Percentiles rank a stretch among this genome's conserved stretches.
These are phyloP conservation scores for Penicillium polonicum DNA, from an alignment of 2,329 filamentous ascomycete species.

Conservation along the genomic window DNA sequence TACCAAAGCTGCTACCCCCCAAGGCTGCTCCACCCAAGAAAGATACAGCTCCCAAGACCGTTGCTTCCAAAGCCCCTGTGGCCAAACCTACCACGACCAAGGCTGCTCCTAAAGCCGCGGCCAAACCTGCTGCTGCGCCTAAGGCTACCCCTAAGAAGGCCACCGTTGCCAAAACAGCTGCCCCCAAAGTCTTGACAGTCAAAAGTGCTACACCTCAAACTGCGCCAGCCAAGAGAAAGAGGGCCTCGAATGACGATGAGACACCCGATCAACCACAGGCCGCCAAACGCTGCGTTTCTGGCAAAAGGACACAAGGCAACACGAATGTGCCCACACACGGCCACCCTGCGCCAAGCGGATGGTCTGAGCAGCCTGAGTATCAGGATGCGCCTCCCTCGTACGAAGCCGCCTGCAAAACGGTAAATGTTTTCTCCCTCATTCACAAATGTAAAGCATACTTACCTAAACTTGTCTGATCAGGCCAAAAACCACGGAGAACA, in stretches of 20 bases:
- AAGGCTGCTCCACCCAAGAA: background rate
- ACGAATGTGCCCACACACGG: too few species aligned
- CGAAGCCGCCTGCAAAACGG: background rate
- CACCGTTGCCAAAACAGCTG: background rate
- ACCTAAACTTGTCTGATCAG: background rate
- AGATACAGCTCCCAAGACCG: background rate
- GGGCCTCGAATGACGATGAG: background rate
- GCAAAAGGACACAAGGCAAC: background rate
- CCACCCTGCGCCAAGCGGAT: background rate
- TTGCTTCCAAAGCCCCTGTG: background rate
- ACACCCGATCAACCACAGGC: background rate
- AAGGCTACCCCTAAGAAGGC: background rate
- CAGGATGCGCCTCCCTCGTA: conserved; percentile 1
- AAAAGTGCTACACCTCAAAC: too few species aligned
- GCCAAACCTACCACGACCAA: background rate
- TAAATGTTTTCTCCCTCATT: background rate
- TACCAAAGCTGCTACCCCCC: background rate
- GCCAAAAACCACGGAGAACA: background rate
- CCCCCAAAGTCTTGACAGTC: too few species aligned
- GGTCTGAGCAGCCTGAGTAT: background rate
- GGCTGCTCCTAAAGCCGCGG: background rate
- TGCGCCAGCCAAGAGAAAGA: background rate
- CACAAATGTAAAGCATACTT: background rate
- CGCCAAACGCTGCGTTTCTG: background rate
- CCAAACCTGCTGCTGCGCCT: background rate